Percentiles rank a stretch among this genome's conserved stretches.
Conservation (phyloP, 106 monocot genomes). For the Agapanthus africanus region DNA sequence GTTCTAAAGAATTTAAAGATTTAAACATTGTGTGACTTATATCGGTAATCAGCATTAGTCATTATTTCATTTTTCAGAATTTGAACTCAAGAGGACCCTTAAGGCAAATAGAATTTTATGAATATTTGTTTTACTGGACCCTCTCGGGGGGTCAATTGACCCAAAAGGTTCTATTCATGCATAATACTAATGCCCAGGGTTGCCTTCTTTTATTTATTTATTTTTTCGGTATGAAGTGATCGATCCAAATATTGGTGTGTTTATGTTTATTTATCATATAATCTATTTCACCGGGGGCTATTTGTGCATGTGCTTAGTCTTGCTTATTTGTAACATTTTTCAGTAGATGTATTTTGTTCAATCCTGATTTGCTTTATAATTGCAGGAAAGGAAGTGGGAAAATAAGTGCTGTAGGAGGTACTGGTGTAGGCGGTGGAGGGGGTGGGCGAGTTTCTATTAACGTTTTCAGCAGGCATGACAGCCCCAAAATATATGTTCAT, state of each 20-base stretch:
- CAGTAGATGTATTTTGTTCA: slow-evolving; percentile 4
- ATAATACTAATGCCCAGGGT: no score
- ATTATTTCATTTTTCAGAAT: neutral
- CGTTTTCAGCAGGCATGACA: slow-evolving; percentile 89
- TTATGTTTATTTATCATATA: neutral
- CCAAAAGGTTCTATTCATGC: no score
- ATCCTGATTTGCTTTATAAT: slow-evolving; percentile 9
- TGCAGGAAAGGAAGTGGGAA: slow-evolving; percentile 86
- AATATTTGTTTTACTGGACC: no score
- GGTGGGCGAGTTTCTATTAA: slow-evolving; percentile 89
- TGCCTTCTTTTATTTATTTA: no score
- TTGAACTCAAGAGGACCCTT: neutral
- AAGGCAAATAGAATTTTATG: neutral
- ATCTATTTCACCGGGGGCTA: neutral
- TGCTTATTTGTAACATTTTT: no score
- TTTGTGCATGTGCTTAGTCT: neutral
- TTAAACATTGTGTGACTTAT: neutral
- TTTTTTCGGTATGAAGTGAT: neutral
- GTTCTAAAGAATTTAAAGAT: neutral
- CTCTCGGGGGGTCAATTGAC: neutral
- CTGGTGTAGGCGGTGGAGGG: slow-evolving; percentile 88
- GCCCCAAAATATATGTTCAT: slow-evolving; percentile 67
- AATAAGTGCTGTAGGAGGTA: slow-evolving; percentile 89
- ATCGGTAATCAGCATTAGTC: neutral
- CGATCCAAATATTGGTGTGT: no score